Evolutionary conservation across 306 rosid genomes (phyloP).

Genomic region (Pyrus pyrifolia): DNA sequence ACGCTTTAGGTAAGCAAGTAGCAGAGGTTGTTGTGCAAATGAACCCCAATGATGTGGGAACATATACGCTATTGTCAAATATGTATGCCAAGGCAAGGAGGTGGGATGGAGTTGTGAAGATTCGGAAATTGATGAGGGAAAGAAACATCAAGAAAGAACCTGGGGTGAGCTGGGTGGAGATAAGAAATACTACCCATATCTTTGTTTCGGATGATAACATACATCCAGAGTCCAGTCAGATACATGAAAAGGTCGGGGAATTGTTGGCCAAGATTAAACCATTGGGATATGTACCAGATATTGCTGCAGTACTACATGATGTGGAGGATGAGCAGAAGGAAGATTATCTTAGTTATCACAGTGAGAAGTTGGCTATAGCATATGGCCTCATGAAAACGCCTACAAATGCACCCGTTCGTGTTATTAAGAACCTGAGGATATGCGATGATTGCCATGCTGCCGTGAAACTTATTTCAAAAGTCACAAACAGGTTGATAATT

Average conservation of each 20-base stretch:
- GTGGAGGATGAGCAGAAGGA: conserved; percentile 40
- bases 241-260: conserved; percentile 24
- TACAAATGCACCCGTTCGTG: conserved; percentile 14
- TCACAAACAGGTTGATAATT: conserved; percentile 23
- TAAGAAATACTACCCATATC: conserved; percentile 25
- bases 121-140: conserved; percentile 31
- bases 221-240: conserved; percentile 27
- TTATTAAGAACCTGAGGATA: conserved; percentile 32
- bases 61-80: conserved; percentile 29
- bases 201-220: conserved; percentile 31
- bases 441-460: conserved; percentile 31
- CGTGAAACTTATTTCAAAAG: conserved; percentile 19
- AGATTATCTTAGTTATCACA: conserved; percentile 29
- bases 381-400: conserved; percentile 27
- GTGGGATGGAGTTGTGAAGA: conserved; percentile 39
- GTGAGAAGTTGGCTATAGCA: conserved; percentile 29
- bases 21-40: conserved; percentile 23
- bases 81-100: conserved; percentile 36
- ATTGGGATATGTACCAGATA: conserved; percentile 31
- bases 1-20: conserved; percentile 21
- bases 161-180: conserved; percentile 42
- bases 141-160: conserved; percentile 37
- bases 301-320: conserved; percentile 26
- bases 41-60: conserved; percentile 34
- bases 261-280: conserved; percentile 28